Percentiles rank a stretch among this genome's conserved stretches.
phyloP scores from a whole-genome alignment of 2,329 filamentous ascomycete species.

The Arthroderma uncinatum region DNA sequence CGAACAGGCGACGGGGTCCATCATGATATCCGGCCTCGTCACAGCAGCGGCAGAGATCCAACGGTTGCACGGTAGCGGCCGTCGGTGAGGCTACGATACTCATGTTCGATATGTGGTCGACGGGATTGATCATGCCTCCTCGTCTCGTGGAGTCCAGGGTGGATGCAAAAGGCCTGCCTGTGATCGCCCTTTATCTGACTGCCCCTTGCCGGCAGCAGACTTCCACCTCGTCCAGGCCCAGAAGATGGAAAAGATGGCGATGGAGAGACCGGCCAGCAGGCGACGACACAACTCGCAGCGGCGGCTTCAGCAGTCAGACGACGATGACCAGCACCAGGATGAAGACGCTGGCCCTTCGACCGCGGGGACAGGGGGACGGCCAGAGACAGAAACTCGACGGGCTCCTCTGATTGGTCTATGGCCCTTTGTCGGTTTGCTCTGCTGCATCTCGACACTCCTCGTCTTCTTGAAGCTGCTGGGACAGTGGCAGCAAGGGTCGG shows the following conservation, averaged over 20 bases:
- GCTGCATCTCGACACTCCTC: not conserved
- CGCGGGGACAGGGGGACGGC: not conserved
- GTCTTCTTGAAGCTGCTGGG: not conserved
- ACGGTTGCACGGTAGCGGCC: no score
- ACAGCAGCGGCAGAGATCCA: no score
- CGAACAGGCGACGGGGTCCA: no score
- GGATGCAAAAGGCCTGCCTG: no score
- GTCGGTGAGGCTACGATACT: no score
- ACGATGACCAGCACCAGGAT: not conserved
- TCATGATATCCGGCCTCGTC: no score
- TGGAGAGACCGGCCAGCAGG: slow-evolving; percentile 8
- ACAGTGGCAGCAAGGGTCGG: not conserved
- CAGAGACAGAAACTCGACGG: not conserved
- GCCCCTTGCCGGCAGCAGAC: no score
- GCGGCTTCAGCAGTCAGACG: not conserved
- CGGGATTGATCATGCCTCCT: no score
- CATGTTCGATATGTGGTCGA: no score
- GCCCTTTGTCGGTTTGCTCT: not conserved
- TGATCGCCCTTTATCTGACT: no score
- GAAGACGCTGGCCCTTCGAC: not conserved
- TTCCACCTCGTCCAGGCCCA: no score
- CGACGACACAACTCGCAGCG: slow-evolving; percentile 6
- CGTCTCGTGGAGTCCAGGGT: no score
- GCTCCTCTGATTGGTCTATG: not conserved
- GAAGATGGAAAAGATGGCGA: not conserved